Percentiles rank a stretch among this genome's conserved stretches.
Conservation (phyloP, 805 yeast genomes). For the Priceomyces medius region DNA sequence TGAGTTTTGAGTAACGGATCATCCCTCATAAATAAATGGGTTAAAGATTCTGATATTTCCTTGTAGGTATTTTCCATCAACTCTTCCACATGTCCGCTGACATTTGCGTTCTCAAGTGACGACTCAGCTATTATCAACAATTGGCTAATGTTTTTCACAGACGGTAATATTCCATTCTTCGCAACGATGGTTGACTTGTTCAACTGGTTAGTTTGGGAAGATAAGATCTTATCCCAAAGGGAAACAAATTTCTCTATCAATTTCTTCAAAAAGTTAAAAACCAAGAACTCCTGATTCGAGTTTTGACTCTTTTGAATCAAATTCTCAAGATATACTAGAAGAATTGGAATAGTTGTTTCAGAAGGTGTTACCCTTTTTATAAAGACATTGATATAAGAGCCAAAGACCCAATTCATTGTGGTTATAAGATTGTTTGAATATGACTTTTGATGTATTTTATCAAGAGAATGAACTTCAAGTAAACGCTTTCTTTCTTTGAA, state of each 20-base stretch:
- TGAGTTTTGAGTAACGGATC: constrained; percentile 45
- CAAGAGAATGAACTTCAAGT: constrained; percentile 20
- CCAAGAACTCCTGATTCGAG: constrained; percentile 63
- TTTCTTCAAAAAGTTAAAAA: constrained; percentile 49
- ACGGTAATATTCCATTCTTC: constrained; percentile 35
- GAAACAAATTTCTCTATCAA: constrained; percentile 49
- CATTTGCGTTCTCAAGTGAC: constrained; percentile 22
- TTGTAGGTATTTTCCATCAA: constrained; percentile 31
- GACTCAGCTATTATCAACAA: constrained; percentile 34
- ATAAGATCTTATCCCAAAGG: constrained; percentile 61
- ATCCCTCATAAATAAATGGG: constrained; percentile 36
- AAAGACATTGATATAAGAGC: constrained; percentile 36
- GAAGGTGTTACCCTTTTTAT: constrained; percentile 36
- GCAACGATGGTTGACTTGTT: constrained; percentile 35
- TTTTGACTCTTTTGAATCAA: constrained; percentile 38
- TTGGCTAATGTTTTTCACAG: constrained; percentile 33
- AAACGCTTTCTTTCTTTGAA: constrained; percentile 25
- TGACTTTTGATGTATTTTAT: constrained; percentile 32
- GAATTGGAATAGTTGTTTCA: constrained; percentile 33
- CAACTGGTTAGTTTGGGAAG: constrained; percentile 47
- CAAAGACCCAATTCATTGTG: constrained; percentile 48
- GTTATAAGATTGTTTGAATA: constrained; percentile 48
- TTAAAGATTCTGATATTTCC: constrained; percentile 31
- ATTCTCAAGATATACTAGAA: constrained; percentile 30
- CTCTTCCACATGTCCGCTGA: constrained; percentile 17